Evolutionary conservation across 306 rosid genomes (phyloP).

Genomic region (Sesbania bispinosa): DNA sequence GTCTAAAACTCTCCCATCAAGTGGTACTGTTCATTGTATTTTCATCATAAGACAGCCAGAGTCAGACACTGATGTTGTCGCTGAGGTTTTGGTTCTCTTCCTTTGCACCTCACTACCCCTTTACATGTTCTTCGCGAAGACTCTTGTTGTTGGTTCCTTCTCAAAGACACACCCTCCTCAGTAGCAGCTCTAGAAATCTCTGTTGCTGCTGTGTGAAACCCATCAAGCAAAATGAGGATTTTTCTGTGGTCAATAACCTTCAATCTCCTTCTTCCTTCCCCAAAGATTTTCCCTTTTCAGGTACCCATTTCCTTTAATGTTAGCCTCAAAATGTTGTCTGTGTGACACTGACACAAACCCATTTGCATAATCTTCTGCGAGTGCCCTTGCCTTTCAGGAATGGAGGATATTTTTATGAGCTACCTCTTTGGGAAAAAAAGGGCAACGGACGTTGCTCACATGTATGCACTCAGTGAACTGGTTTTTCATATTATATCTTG

Average conservation of each 20-base stretch:
- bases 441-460: slow-evolving; percentile 90
- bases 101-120: not conserved
- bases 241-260: slow-evolving; percentile 7
- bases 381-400: slow-evolving; percentile 41
- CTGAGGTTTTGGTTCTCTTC: slow-evolving; percentile 17
- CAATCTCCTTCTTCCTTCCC: slow-evolving; percentile 26
- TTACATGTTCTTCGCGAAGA: not conserved
- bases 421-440: slow-evolving; percentile 67
- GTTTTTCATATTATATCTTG: not conserved
- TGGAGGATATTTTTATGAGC: slow-evolving; percentile 65
- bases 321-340: not conserved
- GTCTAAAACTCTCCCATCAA: too few relatives aligned
- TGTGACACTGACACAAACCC: not conserved
- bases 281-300: slow-evolving; percentile 44
- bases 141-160: slow-evolving; percentile 7
- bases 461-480: slow-evolving; percentile 39
- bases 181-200: slow-evolving; percentile 11
- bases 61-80: slow-evolving; percentile 34
- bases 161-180: not conserved
- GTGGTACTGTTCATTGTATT: too few relatives aligned
- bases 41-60: too few relatives aligned
- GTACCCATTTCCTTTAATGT: slow-evolving; percentile 15
- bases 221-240: slow-evolving; percentile 17
- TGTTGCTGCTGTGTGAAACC: slow-evolving; percentile 20
- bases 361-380: not conserved